Evolutionary conservation across 441 rosid species (phyloP), one percentile per base, ranked within the genome.

Genomic region (Codiaeum variegatum): DNA sequence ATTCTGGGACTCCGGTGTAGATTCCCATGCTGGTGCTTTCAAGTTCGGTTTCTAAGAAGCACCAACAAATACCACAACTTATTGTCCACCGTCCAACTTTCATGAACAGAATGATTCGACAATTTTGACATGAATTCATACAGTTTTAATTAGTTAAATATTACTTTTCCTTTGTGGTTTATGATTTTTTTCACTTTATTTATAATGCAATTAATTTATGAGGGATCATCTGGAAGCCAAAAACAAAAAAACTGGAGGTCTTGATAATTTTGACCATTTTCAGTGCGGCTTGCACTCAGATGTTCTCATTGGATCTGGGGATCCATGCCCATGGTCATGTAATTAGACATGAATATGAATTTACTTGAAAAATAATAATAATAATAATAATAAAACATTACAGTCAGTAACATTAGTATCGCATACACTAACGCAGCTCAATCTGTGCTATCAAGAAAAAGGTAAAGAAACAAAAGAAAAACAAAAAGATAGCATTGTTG

Each of bases 1-100:
- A n/a, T 95, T 90, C 89, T 93, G 98, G 99, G 98, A 95, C 77
- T 85, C 94, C 2, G 93, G 80, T 8, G 65, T 83, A 18, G 98
- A 90, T 81, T 83, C 92, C 66, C 80, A 90, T 76, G 90, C 85
- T 44, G 97, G 91, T 72, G 80, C 89, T 73, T 95, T 95, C 95
- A 93, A 88, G 88, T 93, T 95, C 77, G 78, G 87, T 70, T 95
- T 91, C 77, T 90, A 73, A 80, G 64, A 16, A 49, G 67, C 62
- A 19, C 5, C 66, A 52, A 23, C 16, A 23, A 56, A 42, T 2
- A 46, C 52, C 52, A 13, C n/a, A 46, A 5, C 6, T 19, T 26
- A 3, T 15, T 5, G 18, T 16, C 58, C 12, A 60, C 5, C 21
- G n/a, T 65, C 58, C 19, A n/a, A 31, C 71, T 61, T 61, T 19